Percentiles rank a stretch among this genome's conserved stretches.
phyloP scores from a whole-genome alignment of 1,139 yeast genomes.

The Yamadazyma trypodendri region DNA sequence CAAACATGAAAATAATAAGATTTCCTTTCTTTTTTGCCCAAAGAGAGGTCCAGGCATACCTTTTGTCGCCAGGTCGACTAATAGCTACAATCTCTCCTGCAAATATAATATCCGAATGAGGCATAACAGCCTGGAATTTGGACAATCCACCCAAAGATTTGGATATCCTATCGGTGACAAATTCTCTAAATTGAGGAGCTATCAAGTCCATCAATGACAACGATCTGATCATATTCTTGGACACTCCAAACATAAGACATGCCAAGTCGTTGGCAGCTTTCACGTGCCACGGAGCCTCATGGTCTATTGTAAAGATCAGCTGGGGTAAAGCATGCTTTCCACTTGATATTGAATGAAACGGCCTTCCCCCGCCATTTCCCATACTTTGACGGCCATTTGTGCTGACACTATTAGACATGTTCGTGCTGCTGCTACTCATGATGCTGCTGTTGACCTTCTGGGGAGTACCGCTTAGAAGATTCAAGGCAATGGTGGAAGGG shows the following conservation, averaged over 20 bases:
- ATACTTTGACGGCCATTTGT: not conserved
- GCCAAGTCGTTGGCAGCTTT: constrained; percentile 89
- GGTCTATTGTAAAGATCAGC: constrained; percentile 79
- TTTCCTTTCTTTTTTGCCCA: constrained; percentile 83
- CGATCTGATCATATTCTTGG: constrained; percentile 60
- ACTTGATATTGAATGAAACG: constrained; percentile 61
- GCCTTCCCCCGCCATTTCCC: constrained; percentile 26
- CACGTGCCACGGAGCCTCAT: constrained; percentile 75
- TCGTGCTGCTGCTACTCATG: not conserved
- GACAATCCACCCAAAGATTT: constrained; percentile 10
- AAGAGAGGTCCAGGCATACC: constrained; percentile 72
- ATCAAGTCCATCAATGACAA: constrained; percentile 73
- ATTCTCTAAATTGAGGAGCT: constrained; percentile 68
- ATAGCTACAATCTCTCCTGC: constrained; percentile 62
- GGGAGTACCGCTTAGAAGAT: constrained; percentile 17
- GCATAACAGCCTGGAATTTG: constrained; percentile 9
- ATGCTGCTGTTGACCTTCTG: not conserved
- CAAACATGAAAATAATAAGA: constrained; percentile 79
- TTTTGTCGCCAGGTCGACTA: constrained; percentile 47
- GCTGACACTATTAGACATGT: not conserved
- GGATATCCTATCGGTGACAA: constrained; percentile 58
- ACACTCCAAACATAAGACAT: constrained; percentile 81
- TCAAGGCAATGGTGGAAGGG: constrained; percentile 31
- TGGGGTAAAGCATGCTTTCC: constrained; percentile 71
- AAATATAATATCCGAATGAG: constrained; percentile 32